Conservation (phyloP, 2,329 filamentous ascomycete species). For the Trichoderma afroharzianum region DNA sequence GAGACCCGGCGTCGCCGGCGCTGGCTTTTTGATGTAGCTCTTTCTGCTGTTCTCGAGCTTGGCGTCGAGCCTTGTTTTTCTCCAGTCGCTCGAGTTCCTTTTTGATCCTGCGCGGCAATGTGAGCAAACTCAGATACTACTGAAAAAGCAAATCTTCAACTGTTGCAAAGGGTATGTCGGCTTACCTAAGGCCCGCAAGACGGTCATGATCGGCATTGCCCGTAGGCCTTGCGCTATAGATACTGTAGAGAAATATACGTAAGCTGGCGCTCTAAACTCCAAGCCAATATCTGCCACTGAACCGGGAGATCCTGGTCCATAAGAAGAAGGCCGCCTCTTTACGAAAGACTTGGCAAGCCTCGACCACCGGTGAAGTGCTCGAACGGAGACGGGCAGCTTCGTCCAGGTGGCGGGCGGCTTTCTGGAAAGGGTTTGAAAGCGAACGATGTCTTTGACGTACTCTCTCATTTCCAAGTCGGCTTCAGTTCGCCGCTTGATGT, state of each 20-base stretch:
- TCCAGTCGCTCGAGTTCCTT: conserved; percentile 77
- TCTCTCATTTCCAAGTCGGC: conserved; percentile 69
- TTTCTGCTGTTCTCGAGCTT: conserved; percentile 88
- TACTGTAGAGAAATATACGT: conserved; percentile 41
- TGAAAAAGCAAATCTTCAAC: background rate
- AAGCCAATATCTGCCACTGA: conserved; percentile 32
- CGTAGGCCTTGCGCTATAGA: conserved; percentile 48
- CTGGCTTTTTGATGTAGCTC: conserved; percentile 51
- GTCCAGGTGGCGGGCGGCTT: conserved; percentile 20
- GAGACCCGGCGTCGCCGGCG: conserved; percentile 47
- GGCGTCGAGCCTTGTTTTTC: conserved; percentile 85
- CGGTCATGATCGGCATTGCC: conserved; percentile 50
- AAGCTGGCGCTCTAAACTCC: conserved; percentile 35
- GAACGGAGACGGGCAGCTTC: conserved; percentile 20
- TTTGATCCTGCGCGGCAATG: conserved; percentile 34
- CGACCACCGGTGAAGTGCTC: conserved; percentile 23
- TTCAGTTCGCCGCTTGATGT: conserved; percentile 72
- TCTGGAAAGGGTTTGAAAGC: background rate
- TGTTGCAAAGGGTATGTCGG: background rate
- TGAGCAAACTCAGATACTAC: background rate
- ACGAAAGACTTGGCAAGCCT: conserved; percentile 19
- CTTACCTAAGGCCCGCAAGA: conserved; percentile 42
- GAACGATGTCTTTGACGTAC: conserved; percentile 45
- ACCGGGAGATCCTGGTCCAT: conserved; percentile 30
- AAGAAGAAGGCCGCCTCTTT: background rate